These are phyloP conservation scores for Lachancea quebecensis DNA, from an alignment of 805 yeast species.

Conservation along the genomic window DNA sequence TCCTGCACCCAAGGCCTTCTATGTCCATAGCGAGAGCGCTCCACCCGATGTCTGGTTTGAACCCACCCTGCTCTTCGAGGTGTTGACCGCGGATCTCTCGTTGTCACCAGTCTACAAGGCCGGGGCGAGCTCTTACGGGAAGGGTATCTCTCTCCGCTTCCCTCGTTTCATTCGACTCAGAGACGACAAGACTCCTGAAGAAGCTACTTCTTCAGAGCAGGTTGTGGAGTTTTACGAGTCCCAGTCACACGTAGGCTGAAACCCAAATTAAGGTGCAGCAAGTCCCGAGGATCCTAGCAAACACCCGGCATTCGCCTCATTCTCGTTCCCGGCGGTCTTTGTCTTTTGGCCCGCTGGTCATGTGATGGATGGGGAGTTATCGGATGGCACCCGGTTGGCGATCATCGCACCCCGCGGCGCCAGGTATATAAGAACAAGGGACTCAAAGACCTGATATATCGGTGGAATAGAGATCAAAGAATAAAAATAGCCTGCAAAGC, in stretches of 20 bases:
- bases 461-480: neutral
- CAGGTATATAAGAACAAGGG: neutral
- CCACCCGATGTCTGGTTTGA: conserved; percentile 94
- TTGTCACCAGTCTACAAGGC: conserved; percentile 87
- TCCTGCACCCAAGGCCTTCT: conserved; percentile 56
- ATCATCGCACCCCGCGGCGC: neutral
- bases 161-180: conserved; percentile 80
- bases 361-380: conserved; percentile 14
- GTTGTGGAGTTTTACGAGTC: conserved; percentile 75
- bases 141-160: conserved; percentile 81
- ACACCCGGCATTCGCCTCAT: neutral
- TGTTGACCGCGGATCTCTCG: conserved; percentile 83
- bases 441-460: neutral
- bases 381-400: conserved; percentile 8
- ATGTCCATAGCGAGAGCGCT: conserved; percentile 63
- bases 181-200: conserved; percentile 80
- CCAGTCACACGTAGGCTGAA: conserved; percentile 41
- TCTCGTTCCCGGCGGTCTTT: neutral
- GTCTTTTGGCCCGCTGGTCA: neutral
- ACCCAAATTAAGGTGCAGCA: neutral
- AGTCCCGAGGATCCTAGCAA: neutral
- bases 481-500: neutral
- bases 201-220: conserved; percentile 80
- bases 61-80: conserved; percentile 79
- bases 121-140: conserved; percentile 62